Evolutionary conservation across 352 stramenopile species (phyloP).

Genomic region (Globisporangium canariense): DNA sequence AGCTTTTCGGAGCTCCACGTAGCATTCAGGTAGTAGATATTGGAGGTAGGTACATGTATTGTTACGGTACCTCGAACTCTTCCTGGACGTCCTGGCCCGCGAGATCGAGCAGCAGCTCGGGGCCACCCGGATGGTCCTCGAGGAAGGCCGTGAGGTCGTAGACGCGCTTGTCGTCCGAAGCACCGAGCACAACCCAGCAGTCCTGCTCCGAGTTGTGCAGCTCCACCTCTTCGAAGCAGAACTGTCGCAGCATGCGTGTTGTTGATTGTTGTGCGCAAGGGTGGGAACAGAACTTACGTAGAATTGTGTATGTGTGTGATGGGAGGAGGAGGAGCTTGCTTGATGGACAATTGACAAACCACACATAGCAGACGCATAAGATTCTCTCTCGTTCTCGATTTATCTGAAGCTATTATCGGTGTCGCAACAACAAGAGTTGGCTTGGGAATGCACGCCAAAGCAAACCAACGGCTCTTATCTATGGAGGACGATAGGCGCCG

Average conservation of each 20-base stretch:
- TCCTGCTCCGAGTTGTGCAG: conserved; percentile 42
- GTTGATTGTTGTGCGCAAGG: not conserved
- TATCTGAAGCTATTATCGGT: too few relatives aligned
- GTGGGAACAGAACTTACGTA: too few relatives aligned
- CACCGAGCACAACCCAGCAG: conserved; percentile 49
- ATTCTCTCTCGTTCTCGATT: too few relatives aligned
- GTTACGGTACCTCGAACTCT: conserved; percentile 49
- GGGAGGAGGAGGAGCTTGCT: too few relatives aligned
- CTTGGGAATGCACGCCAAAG: too few relatives aligned
- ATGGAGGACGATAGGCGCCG: too few relatives aligned
- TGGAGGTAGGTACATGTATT: not conserved
- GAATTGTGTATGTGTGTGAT: too few relatives aligned
- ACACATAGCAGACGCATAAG: too few relatives aligned
- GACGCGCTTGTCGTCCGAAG: conserved; percentile 64
- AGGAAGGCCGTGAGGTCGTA: conserved; percentile 95
- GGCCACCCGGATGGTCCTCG: conserved; percentile 92
- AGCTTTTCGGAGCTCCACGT: not conserved
- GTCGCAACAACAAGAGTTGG: too few relatives aligned
- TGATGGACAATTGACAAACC: too few relatives aligned
- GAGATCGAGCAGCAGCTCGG: conserved; percentile 90
- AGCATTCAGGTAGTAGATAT: not conserved
- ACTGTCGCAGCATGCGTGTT: conserved; percentile 33
- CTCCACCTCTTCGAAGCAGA: conserved; percentile 83
- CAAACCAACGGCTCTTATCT: too few relatives aligned
- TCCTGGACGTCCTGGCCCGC: conserved; percentile 79